Evolutionary conservation across 73 alveolate species (phyloP).

Genomic region (Urostyla sp.): DNA sequence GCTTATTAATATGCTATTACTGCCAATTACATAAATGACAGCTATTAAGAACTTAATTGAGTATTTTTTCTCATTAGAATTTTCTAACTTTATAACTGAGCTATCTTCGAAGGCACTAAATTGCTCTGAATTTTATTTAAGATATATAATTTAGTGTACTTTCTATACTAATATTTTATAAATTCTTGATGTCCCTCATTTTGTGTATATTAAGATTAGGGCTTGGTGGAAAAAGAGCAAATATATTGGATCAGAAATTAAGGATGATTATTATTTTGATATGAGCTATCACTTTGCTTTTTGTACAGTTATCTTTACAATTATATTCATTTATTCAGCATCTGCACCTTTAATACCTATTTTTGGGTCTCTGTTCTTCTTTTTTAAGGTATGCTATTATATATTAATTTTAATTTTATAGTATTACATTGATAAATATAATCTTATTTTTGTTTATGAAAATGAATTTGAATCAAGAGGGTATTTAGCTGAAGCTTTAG

Average conservation of each 20-base stretch:
- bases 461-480: conserved; percentile 91
- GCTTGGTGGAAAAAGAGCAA: not conserved
- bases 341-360: conserved; percentile 83
- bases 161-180: conserved; percentile 81
- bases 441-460: conserved; percentile 76
- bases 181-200: conserved; percentile 83
- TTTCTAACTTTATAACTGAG: conserved; percentile 72
- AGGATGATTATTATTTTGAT: conserved; percentile 76
- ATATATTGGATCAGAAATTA: too few species aligned
- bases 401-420: too few species aligned
- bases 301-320: conserved; percentile 81
- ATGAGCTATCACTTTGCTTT: conserved; percentile 85
- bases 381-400: too few species aligned
- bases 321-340: conserved; percentile 74
- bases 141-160: conserved; percentile 82
- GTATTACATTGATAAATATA: conserved; percentile 86
- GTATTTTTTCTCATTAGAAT: conserved; percentile 49
- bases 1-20: conserved; percentile 75
- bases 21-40: conserved; percentile 81
- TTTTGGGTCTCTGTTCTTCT: conserved; percentile 85
- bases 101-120: conserved; percentile 72
- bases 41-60: conserved; percentile 69
- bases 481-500: conserved; percentile 75
- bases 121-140: conserved; percentile 78
- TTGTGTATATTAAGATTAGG: conserved; percentile 18